A percentile compares a stretch with the other conserved stretches of the same genome.
These are phyloP conservation scores for Kwoniella dendrophila DNA, from an alignment of 768 basidiomycete genomes.

Conservation along the genomic window DNA sequence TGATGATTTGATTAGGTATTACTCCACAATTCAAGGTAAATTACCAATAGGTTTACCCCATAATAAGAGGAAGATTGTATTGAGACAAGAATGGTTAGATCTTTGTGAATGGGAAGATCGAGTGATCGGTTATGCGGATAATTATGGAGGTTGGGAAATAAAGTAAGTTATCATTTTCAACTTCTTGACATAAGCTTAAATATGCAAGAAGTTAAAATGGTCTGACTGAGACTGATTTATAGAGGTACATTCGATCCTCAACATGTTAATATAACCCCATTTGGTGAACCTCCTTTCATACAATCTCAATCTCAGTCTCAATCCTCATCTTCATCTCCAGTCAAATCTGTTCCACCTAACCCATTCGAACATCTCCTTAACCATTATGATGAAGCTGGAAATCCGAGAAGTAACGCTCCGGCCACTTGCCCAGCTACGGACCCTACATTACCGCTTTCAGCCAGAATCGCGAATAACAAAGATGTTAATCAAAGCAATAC, in stretches of 20 bases:
- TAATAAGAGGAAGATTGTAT: not conserved
- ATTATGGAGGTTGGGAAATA: not conserved
- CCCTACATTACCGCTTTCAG: too few relatives aligned
- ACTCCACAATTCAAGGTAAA: not conserved
- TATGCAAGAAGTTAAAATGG: too few relatives aligned
- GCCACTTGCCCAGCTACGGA: too few relatives aligned
- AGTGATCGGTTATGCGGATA: not conserved
- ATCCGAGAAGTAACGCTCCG: too few relatives aligned
- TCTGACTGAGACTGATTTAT: not conserved
- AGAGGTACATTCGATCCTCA: conserved; percentile 3
- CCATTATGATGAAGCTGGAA: not conserved
- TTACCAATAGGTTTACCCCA: not conserved
- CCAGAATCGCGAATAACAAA: too few relatives aligned
- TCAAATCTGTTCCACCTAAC: not conserved
- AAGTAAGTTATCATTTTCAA: conserved; percentile 3
- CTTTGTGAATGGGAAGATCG: not conserved
- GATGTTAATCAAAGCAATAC: too few relatives aligned
- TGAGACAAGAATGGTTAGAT: conserved; percentile 3
- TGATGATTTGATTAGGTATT: not conserved
- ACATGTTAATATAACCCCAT: not conserved
- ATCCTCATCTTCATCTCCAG: not conserved
- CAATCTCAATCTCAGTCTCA: not conserved
- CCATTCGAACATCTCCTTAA: not conserved
- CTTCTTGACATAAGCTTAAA: too few relatives aligned
- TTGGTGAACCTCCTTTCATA: not conserved